Percentiles rank a stretch among this genome's conserved stretches.
Conservation (phyloP, 768 basidiomycete species). For the Rhizopogon sp. region DNA sequence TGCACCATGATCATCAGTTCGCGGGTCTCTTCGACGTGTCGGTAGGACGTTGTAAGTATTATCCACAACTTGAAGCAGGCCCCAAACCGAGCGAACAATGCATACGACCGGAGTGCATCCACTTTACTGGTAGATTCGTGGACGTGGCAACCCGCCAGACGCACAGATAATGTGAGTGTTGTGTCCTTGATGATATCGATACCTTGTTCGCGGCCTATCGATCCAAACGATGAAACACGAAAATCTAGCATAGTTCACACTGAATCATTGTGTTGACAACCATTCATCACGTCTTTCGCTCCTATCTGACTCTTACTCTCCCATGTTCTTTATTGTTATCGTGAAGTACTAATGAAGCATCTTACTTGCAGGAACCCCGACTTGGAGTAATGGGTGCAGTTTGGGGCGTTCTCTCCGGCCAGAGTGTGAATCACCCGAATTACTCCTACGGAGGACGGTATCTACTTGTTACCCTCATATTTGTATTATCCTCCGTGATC, state of each 20-base stretch:
- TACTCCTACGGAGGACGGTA: no score
- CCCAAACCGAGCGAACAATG: slow-evolving; percentile 93
- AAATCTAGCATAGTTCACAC: slow-evolving; percentile 94
- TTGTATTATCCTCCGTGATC: no score
- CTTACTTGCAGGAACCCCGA: no score
- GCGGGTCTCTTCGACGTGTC: slow-evolving; percentile 98
- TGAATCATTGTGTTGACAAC: slow-evolving; percentile 84
- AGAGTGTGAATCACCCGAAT: no score
- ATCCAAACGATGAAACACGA: slow-evolving; percentile 20
- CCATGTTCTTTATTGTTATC: no score
- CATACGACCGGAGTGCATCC: slow-evolving; percentile 70
- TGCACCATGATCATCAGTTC: slow-evolving; percentile 49
- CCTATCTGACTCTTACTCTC: slow-evolving; percentile 75
- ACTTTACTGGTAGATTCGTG: slow-evolving; percentile 60
- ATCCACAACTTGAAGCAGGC: slow-evolving; percentile 60
- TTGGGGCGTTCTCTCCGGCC: no score
- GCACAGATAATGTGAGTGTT: slow-evolving; percentile 92
- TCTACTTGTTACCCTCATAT: no score
- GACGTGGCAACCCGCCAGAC: slow-evolving; percentile 74
- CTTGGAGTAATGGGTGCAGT: no score
- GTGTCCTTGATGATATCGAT: slow-evolving; percentile 70
- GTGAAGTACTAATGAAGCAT: no score
- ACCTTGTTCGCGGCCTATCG: slow-evolving; percentile 22
- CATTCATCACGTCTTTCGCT: slow-evolving; percentile 97
- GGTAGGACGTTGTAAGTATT: slow-evolving; percentile 95